These are phyloP conservation scores for Zygnema circumcarinatum DNA, from an alignment of 139 green algal genomes.

Conservation along the genomic window DNA sequence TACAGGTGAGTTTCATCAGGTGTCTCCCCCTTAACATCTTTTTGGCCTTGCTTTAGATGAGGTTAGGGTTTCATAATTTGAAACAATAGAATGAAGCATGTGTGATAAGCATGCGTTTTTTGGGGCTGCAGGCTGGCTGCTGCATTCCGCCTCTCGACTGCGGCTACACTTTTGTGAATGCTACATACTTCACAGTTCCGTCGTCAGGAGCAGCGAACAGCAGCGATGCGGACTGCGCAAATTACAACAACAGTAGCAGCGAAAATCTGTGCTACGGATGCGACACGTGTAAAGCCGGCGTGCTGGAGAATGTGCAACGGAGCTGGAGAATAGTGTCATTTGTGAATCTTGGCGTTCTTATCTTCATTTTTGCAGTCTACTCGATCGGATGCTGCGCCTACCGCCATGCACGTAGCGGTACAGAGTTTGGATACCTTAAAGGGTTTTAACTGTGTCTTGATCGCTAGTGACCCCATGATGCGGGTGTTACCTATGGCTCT, in stretches of 20 bases:
- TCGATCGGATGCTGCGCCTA: slow-evolving; percentile 41
- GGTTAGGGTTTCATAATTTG: too few relatives aligned
- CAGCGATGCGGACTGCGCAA: slow-evolving; percentile 43
- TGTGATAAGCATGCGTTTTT: too few relatives aligned
- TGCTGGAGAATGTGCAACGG: slow-evolving; percentile 36
- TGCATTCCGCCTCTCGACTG: slow-evolving; percentile 45
- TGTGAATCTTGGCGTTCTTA: slow-evolving; percentile 30
- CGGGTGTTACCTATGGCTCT: not conserved
- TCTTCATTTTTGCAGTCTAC: slow-evolving; percentile 33
- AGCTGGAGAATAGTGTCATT: slow-evolving; percentile 44
- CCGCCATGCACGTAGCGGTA: not conserved
- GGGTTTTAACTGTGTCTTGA: slow-evolving; percentile 2
- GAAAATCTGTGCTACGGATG: slow-evolving; percentile 47
- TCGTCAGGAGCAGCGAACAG: not conserved
- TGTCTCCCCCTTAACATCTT: slow-evolving; percentile 1
- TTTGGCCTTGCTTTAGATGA: too few relatives aligned
- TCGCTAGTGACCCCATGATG: not conserved
- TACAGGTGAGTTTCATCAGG: slow-evolving; percentile 5
- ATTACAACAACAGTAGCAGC: slow-evolving; percentile 17
- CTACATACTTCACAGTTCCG: not conserved
- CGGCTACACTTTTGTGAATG: slow-evolving; percentile 32
- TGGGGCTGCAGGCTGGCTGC: slow-evolving; percentile 52
- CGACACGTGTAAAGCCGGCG: slow-evolving; percentile 47
- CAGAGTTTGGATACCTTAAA: not conserved
- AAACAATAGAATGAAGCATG: too few relatives aligned